phyloP scores from a whole-genome alignment of 805 yeast species.

The Metschnikowia gelsemii region DNA sequence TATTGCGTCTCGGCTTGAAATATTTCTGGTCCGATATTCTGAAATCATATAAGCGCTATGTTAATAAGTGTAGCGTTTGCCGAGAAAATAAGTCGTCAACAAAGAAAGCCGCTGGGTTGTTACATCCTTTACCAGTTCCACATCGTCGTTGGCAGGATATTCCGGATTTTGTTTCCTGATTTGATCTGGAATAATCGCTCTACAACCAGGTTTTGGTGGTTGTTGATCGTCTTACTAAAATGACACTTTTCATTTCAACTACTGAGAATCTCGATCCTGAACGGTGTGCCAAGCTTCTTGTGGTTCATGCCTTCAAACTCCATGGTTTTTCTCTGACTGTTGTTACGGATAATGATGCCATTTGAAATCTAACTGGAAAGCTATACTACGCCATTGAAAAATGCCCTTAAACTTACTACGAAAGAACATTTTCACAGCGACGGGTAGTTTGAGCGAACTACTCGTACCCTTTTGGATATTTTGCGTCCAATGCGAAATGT shows the following conservation, averaged over 20 bases:
- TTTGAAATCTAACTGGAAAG: background rate
- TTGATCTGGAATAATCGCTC: background rate
- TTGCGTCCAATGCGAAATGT: background rate
- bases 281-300: background rate
- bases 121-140: slow-evolving; percentile 3
- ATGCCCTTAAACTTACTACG: background rate
- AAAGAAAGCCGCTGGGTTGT: background rate
- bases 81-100: slow-evolving; percentile 1
- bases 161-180: background rate
- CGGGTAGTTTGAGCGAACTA: background rate
- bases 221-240: background rate
- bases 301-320: background rate
- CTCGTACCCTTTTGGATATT: slow-evolving; percentile 1
- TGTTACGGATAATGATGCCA: background rate
- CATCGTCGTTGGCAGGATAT: background rate
- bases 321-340: background rate
- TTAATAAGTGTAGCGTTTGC: background rate
- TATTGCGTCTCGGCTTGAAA: background rate
- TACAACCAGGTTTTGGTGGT: background rate
- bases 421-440: background rate
- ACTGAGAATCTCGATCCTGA: background rate
- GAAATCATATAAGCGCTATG: background rate
- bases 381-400: background rate
- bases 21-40: background rate
- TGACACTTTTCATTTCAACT: background rate